Base-by-base conservation (phyloP, 257 asterid genomes). In the Nicotiana knightiana region DNA sequence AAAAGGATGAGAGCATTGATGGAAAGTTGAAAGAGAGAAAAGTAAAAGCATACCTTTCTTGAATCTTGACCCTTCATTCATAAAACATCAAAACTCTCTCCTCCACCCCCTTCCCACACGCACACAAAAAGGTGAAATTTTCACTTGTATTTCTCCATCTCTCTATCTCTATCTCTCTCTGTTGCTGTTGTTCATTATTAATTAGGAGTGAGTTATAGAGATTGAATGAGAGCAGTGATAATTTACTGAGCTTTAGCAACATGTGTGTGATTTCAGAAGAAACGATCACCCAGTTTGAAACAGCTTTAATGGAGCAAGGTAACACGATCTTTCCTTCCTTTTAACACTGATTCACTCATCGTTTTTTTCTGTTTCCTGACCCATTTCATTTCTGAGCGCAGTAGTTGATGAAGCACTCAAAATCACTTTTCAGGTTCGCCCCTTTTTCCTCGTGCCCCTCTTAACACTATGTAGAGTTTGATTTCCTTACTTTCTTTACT, bases 251-350 rank as follows among this genome's bases (percentile, higher is more conserved):
- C 51, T 43, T 12, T 39, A 82, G 84, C 77, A 9, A 43, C 66
- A 92, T 92, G 97, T 87, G 90, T 80, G 90, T 89, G 91, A 89
- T 89, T 90, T 91, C 95, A 10, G 89, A 86, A 84, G 94, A 92
- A 85, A 76, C 93, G 85, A 88, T 92, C 77, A 37, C 57, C 39
- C 95, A 89, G n/a, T 88, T 92, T 86, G 88, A 85, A 83, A 43
- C 12, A 0, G 89, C 86, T 15, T 79, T 91, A 39, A 90, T 92
- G 88, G 89, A 89, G 67, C 89, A 90, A 88, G 93, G 97, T 92
- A 33, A 78, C 68, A 65, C n/a, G 77, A 82, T 84, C 81, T 79
- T 76, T 76, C 79, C 83, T 75, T 59, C 26, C 5, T 57, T 21
- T 84, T 67, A 10, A 63, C 68, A 15, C 51, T 43, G 17, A 53